Percentiles rank a stretch among this genome's conserved stretches.
These are phyloP conservation scores for Phoenix roebelenii DNA, from an alignment of 176 grass and related monocot genomes.

Conservation along the genomic window DNA sequence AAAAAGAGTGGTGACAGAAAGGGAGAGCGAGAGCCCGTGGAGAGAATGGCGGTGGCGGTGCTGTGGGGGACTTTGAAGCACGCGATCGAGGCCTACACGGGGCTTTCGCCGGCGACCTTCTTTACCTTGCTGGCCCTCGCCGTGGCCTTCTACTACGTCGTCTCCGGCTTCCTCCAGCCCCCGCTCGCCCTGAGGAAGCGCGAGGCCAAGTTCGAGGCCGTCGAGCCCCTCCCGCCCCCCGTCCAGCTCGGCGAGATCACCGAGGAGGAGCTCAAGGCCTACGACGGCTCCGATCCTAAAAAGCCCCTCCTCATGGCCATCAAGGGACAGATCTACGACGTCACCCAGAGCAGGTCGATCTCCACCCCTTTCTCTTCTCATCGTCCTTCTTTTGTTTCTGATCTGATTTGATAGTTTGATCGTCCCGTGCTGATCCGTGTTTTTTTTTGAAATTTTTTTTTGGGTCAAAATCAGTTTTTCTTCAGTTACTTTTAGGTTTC, in stretches of 20 bases:
- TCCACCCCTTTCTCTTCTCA: neutral
- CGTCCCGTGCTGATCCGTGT: too few species aligned
- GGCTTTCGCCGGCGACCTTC: constrained; percentile 34
- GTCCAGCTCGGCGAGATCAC: constrained; percentile 51
- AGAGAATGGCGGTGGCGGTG: constrained; percentile 13
- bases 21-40: neutral
- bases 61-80: constrained; percentile 25
- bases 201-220: constrained; percentile 7
- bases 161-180: constrained; percentile 11
- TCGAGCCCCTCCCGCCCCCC: constrained; percentile 29
- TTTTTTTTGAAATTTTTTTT: too few species aligned
- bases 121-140: constrained; percentile 34
- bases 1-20: neutral
- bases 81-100: constrained; percentile 30
- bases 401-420: too few species aligned
- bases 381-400: neutral
- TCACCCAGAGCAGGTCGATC: constrained; percentile 64
- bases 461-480: too few species aligned
- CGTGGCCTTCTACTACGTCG: constrained; percentile 25
- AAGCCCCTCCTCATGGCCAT: constrained; percentile 76
- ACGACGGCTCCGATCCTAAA: constrained; percentile 50
- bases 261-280: constrained; percentile 39
- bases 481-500: too few species aligned
- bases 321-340: constrained; percentile 73
- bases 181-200: neutral